Evolutionary conservation across 352 stramenopile species (phyloP), one percentile per base, ranked within the genome.

Genomic region (Aphanomyces astaci): DNA sequence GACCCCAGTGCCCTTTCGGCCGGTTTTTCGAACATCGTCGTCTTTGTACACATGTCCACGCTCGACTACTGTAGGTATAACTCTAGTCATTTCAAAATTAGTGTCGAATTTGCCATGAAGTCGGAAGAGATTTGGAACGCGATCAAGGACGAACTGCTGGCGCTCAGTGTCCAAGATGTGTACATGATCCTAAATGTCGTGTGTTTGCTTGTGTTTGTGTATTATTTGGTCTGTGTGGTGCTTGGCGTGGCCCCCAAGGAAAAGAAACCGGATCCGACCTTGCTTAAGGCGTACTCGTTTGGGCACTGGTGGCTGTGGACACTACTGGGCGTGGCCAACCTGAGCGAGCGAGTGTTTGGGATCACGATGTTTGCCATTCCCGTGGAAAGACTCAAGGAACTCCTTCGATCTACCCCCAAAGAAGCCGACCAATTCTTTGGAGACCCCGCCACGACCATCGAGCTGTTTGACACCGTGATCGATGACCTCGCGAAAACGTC

Each of bases 151-250:
- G 33, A 59, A n/a, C 22, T 48, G n/a, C 30, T 51, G 13, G 62
- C 49, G 32, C 17, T 68, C 10, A 52, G 62, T 24, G 27, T 68
- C 11, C 62, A 68, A 27, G 62, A 68, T 22, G 43, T 51, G 5
- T 68, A 68, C 51, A 59, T 68, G 62, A 24, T 68, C 30, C 62
- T 68, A 7, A 68, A 68, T 24, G 43, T 68, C 62, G 19, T 68
- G 17, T 68, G 62, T 27, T 33, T 68, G 30, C 13, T 57, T 19
- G 36, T 68, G 28, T 68, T 68, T 60, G 30, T 68, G 5, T 68
- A 68, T 33, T 59, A 68, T 45, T 27, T 68, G 24, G 27, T 59
- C 51, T 49, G 62, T 33, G n/a, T 68, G 17, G 19, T 52, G 11
- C 31, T 68, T 22, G 62, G 62, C 24, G 11, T 32, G 13, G 27